Evolutionary conservation across 306 rosid genomes (phyloP), one percentile per base, ranked within the genome.

Genomic region (Cucurbita maxima): DNA sequence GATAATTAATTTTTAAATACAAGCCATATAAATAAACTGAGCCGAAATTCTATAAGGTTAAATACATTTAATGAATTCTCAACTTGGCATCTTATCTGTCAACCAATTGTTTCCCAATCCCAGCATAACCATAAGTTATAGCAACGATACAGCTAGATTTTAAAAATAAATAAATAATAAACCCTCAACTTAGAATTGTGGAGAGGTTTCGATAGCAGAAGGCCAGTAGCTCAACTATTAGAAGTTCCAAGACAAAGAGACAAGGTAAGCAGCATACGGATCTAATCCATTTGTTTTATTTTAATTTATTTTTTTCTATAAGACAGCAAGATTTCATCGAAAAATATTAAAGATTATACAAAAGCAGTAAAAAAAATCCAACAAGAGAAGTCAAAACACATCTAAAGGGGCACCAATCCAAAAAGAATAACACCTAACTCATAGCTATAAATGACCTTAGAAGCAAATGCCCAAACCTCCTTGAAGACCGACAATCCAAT

Each of bases 141-240:
- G 41, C 4, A 47, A 54, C 73, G 1, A 25, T 13, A 22, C 15
- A 68, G 73, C 20, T 22, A 47, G 43, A 25, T 4, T 47, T 22
- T 10, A 66, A 19, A 43, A 43, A 22, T 20, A 66, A 43, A 66
- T 66, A 66, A 8, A 64, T 18, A 18, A 44, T 11, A 25, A 67
- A 45, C 57, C 57, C 41, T 68, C 57, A 45, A 47, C 57, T 68
- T 47, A 68, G 19, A 68, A 68, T 44, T 68, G 73, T 68, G 73
- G 40, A 13, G n/a, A 43, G 52, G 52, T 64, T 64, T 11, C 19
- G n/a, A 15, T 5, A 64, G 53, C 56, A 68, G 2, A 5, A 52
- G 20, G 20, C 56, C 19, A 45, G 52, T 64, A 67, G 55, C 55
- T 45, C 73, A 67, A 67, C 20, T 6, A 45, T 22, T 68, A 30